phyloP scores from a whole-genome alignment of 139 green algal genomes.

The Auxenochlorella pyrenoidosa region DNA sequence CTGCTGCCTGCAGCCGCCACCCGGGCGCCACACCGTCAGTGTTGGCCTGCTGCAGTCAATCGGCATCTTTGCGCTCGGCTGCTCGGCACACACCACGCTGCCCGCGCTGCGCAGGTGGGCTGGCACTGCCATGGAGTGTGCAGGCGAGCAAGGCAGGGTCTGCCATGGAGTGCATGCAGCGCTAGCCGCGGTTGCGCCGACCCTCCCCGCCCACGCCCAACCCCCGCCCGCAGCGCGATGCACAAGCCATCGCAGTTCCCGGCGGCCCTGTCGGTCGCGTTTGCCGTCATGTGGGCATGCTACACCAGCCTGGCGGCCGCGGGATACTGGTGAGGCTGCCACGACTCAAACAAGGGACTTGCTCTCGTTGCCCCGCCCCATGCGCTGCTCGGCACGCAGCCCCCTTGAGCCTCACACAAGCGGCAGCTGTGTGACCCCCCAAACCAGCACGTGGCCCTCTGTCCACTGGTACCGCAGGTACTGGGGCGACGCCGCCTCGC shows the following conservation, averaged over 20 bases:
- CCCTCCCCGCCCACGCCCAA: not conserved
- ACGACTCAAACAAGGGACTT: too few relatives aligned
- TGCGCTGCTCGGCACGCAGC: too few relatives aligned
- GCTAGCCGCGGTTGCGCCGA: too few relatives aligned
- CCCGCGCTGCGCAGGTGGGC: slow-evolving; percentile 51
- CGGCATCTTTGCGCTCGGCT: slow-evolving; percentile 65
- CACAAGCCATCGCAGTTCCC: slow-evolving; percentile 41
- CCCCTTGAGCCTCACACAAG: too few relatives aligned
- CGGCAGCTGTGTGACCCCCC: too few relatives aligned
- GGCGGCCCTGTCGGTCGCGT: slow-evolving; percentile 42
- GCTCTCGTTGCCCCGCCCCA: not conserved
- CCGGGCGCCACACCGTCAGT: slow-evolving; percentile 11
- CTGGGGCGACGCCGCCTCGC: slow-evolving; percentile 49
- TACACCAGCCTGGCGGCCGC: slow-evolving; percentile 50
- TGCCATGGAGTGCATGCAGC: too few relatives aligned
- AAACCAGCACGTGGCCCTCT: not conserved
- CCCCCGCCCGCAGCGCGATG: slow-evolving; percentile 44
- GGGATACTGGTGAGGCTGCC: slow-evolving; percentile 31
- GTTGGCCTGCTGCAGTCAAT: slow-evolving; percentile 46
- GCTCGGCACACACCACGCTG: slow-evolving; percentile 64
- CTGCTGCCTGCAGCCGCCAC: slow-evolving; percentile 23
- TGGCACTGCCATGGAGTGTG: not conserved
- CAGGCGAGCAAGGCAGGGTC: too few relatives aligned
- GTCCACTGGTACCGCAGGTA: slow-evolving; percentile 26
- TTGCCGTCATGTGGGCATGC: slow-evolving; percentile 51